phyloP scores from a whole-genome alignment of 768 basidiomycete species.

The Dacryopinax primogenitus region DNA sequence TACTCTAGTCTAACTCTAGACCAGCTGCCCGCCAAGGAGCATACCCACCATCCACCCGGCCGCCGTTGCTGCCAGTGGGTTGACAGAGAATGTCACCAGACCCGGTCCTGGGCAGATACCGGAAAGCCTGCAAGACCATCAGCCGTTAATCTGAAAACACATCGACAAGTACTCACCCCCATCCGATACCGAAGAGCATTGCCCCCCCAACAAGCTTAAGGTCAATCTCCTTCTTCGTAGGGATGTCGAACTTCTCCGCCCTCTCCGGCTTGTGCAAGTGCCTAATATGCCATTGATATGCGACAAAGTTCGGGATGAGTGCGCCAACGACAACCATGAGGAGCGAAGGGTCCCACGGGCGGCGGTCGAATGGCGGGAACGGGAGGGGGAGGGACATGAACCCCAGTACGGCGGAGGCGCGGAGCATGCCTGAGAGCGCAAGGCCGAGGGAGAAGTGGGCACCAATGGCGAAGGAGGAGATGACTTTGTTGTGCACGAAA shows the following conservation, averaged over 20 bases:
- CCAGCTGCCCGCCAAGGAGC: not conserved
- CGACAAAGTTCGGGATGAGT: conserved; percentile 24
- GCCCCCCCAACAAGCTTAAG: conserved; percentile 21
- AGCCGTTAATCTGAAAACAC: not conserved
- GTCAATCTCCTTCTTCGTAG: conserved; percentile 20
- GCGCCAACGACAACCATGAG: conserved; percentile 26
- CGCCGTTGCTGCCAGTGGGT: not conserved
- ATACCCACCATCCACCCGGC: conserved; percentile 3
- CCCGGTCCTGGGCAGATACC: conserved; percentile 29
- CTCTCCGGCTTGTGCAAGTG: conserved; percentile 1
- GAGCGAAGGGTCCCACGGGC: conserved; percentile 27
- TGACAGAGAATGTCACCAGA: conserved; percentile 17
- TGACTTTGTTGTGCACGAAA: conserved; percentile 6
- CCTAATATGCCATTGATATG: conserved; percentile 16
- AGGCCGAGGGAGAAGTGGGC: conserved; percentile 26
- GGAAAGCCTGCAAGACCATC: conserved; percentile 10
- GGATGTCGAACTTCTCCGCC: conserved; percentile 16
- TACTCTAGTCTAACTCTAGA: not conserved
- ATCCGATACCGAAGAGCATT: conserved; percentile 27
- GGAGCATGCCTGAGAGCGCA: conserved; percentile 26
- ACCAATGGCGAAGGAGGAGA: conserved; percentile 21
- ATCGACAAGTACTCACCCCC: conserved; percentile 21
- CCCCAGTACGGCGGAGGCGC: conserved; percentile 14
- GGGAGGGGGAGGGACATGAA: conserved; percentile 24
- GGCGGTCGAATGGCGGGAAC: conserved; percentile 3